phyloP scores from a whole-genome alignment of 306 rosid genomes.

The Macrotyloma uniflorum region DNA sequence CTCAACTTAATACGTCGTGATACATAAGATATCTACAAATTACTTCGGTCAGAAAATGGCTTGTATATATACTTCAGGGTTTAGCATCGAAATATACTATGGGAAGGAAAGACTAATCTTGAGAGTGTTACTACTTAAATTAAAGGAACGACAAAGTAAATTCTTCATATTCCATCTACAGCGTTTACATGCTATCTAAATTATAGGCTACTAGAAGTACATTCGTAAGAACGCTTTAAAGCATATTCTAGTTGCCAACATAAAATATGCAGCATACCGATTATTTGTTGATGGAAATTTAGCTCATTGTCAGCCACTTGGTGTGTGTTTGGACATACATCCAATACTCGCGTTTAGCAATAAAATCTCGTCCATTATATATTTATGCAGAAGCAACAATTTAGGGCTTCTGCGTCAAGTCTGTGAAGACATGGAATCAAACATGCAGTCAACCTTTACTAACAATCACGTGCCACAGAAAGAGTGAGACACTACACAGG shows the following conservation, averaged over 20 bases:
- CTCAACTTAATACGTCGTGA: background rate
- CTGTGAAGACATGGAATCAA: background rate
- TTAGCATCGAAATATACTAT: constrained; percentile 8
- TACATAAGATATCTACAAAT: constrained; percentile 11
- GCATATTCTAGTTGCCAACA: background rate
- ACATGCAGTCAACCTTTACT: background rate
- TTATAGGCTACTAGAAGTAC: background rate
- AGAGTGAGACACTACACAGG: background rate
- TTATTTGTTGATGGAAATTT: constrained; percentile 4
- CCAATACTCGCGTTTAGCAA: background rate
- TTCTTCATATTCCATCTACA: constrained; percentile 20
- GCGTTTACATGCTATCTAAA: background rate
- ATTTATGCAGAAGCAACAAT: background rate
- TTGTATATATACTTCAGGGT: background rate
- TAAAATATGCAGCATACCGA: background rate
- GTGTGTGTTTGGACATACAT: background rate
- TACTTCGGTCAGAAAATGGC: background rate
- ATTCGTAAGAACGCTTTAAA: background rate
- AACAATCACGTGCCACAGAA: constrained; percentile 3
- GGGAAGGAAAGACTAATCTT: background rate
- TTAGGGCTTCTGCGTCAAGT: background rate
- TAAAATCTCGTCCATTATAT: background rate
- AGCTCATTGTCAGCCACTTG: background rate
- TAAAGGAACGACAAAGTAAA: background rate
- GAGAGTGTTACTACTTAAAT: background rate